Base-by-base conservation (phyloP, 2,329 filamentous ascomycete species). In the Aspergillus sp. region DNA sequence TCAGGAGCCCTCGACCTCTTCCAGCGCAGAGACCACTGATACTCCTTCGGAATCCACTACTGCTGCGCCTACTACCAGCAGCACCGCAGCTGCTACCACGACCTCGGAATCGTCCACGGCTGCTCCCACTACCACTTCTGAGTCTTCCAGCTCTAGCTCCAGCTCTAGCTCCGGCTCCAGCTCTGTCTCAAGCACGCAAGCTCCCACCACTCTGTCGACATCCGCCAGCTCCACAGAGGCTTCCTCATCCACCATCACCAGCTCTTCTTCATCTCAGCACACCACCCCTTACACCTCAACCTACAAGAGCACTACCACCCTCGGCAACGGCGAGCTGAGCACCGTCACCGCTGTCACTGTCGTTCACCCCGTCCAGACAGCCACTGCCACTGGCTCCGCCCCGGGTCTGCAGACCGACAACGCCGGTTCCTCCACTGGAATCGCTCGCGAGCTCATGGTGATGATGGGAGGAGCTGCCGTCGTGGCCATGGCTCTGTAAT, bases 291-390 rank as follows among this genome's bases (percentile, higher is more conserved):
- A 47, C 49, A 72, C 68, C 8, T 68, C 67, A 3, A 72, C 69
- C 34, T 61, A 56, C 50, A 54, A 68, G 43, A 62, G 58, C 42
- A 72, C 67, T 29, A 68, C 65, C 27, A 74, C 70, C 9, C 46
- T 67, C 8, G 50, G 67, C 12, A 58, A 74, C 45, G 72, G 72
- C n/a, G 58, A 54, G 11, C 42, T 65, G 19, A 62, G 59, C 49
- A 73, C 71, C 34, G 61, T 70, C 46, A 75, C 72, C 8, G 62
- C 67, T 33, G 57, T 72, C n/a, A 68, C 71, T 3, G 60, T 74
- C 30, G 66, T 74, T 36, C 61, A 69, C 35, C 67, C 69, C 7
- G 53, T 53, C 13, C 42, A 44, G 19, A 56, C 58, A 1, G 48
- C 52, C 4, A 59, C 57, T 11, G 47, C 55, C 9, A 55, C 54